Conservation (phyloP, 176 grass and related monocot genomes). For the Zea luxurians region DNA sequence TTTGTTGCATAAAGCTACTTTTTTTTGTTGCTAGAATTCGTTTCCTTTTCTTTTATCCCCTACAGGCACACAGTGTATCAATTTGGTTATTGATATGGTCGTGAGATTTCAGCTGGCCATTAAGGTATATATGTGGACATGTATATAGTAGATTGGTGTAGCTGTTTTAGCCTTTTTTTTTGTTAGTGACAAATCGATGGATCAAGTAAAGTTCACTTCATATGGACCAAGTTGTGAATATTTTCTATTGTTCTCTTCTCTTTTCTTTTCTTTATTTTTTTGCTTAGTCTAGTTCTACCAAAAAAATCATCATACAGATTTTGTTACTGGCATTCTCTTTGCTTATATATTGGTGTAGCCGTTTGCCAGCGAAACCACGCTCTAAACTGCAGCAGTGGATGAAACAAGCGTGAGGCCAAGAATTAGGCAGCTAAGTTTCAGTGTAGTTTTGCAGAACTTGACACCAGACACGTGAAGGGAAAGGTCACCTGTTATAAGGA, state of each 20-base stretch:
- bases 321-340: neutral
- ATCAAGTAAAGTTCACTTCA: no score
- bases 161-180: neutral
- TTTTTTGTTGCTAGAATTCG: neutral
- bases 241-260: neutral
- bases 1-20: neutral
- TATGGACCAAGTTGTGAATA: neutral
- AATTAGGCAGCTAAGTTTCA: neutral
- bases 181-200: neutral
- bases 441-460: neutral
- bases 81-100: conserved; percentile 55
- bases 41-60: neutral
- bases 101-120: conserved; percentile 61
- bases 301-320: no score
- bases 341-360: conserved; percentile 16
- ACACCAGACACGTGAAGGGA: neutral
- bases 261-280: neutral
- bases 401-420: neutral
- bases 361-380: conserved; percentile 66
- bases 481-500: conserved; percentile 77
- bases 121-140: conserved; percentile 50
- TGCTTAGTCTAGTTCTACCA: neutral
- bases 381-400: conserved; percentile 56
- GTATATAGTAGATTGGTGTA: neutral
- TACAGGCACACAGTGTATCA: conserved; percentile 16